Evolutionary conservation across 2,329 filamentous ascomycete genomes (phyloP), one percentile per base, ranked within the genome.

Genomic region (Claviceps sp.): DNA sequence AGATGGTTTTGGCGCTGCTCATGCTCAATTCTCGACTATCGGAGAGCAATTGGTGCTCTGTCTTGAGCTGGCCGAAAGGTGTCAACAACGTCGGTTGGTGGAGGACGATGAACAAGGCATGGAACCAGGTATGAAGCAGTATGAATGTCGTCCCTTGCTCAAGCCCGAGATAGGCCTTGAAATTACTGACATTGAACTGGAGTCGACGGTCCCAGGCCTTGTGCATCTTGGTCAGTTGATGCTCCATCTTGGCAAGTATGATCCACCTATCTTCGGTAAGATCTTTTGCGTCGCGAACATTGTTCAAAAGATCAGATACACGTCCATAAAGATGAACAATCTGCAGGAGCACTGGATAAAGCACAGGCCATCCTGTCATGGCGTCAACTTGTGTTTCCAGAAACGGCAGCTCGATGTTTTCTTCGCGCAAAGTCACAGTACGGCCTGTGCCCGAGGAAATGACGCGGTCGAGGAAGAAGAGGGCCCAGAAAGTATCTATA

Each of bases 1-100:
- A 88, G 55, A 95, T 93, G 0, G 89, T 94, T 70, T 94, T 95
- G 13, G 89, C 89, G 24, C 87, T 91, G 14, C 86, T 90, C 84
- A 91, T 90, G 55, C 86, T 88, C 5, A 83, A 66, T 63, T 93
- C 87, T 52, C 87, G 82, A 57, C 87, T 93, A 61, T 93, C 87
- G 0, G 85, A 80, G 40, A 89, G 80, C 1, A 95, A 73, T 52
- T 89, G 84, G 48, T 87, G 76, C 50, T 85, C 82, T 52, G 70
- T 71, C 45, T 68, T 71, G 38, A 76, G 64, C 14, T 72, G 68
- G n/a, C 74, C 75, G 59, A 93, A 89, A 0, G 85, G 87, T 47
- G 88, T 85, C 50, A 95, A 71, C 1, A 95, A 70, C 0, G 87
- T 91, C 0, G 89, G 89, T 57, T 91, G 87, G 61, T 94, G 87